phyloP scores from a whole-genome alignment of 140 eudicot species.

The Bidens hawaiensis region DNA sequence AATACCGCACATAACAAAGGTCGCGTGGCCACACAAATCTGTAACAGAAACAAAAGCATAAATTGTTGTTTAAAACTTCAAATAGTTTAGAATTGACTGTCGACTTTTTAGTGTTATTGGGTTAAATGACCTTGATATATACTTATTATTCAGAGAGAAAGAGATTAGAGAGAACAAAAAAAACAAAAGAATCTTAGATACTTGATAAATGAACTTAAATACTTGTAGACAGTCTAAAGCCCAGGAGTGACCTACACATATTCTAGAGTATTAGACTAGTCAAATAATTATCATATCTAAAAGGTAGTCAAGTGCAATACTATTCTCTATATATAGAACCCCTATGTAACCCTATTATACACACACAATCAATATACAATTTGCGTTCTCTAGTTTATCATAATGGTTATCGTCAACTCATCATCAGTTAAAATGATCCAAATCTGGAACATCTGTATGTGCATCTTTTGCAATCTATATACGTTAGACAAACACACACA shows the following conservation, averaged over 20 bases:
- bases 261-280: too few relatives aligned
- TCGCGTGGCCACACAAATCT: constrained; percentile 99
- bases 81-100: constrained; percentile 10
- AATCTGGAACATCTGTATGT: not conserved
- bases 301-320: too few relatives aligned
- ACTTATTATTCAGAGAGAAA: too few relatives aligned
- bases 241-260: constrained; percentile 2
- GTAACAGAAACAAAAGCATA: constrained; percentile 21
- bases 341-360: too few relatives aligned
- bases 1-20: constrained; percentile 96
- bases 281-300: too few relatives aligned
- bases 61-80: constrained; percentile 9
- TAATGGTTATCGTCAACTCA: not conserved
- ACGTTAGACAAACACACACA: not conserved
- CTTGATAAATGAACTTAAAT: not conserved
- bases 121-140: not conserved
- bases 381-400: too few relatives aligned
- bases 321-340: too few relatives aligned
- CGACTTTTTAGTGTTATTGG: not conserved
- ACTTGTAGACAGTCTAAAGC: constrained; percentile 3
- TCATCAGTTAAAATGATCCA: not conserved
- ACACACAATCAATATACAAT: too few relatives aligned
- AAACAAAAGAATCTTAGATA: too few relatives aligned
- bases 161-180: too few relatives aligned
- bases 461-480: constrained; percentile 18